A percentile compares a stretch with the other conserved stretches of the same genome.
phyloP scores from a whole-genome alignment of 306 rosid species.

The Vigna mungo region DNA sequence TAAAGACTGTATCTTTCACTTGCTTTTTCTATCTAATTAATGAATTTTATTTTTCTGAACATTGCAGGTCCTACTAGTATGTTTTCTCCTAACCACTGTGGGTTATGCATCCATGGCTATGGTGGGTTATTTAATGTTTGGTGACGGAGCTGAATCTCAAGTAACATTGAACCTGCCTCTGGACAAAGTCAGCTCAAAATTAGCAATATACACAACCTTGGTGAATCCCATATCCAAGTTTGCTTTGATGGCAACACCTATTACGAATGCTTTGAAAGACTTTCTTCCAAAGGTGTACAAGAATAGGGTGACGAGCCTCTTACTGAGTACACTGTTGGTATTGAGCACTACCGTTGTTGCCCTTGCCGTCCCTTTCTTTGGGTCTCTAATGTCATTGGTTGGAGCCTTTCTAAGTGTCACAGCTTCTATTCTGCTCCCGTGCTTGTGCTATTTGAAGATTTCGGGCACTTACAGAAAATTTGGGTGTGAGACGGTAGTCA shows the following conservation, averaged over 20 bases:
- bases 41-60: background rate
- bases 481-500: constrained; percentile 42
- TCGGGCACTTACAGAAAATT: constrained; percentile 51
- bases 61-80: constrained; percentile 66
- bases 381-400: constrained; percentile 65
- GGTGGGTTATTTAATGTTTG: constrained; percentile 76
- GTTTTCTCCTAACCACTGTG: constrained; percentile 62
- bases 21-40: background rate
- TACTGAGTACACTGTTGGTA: constrained; percentile 51
- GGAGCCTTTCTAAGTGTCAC: constrained; percentile 73
- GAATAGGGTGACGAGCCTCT: constrained; percentile 43
- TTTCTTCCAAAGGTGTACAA: constrained; percentile 48
- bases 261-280: constrained; percentile 59
- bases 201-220: constrained; percentile 76
- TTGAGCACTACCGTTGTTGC: constrained; percentile 61
- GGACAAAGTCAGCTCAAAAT: constrained; percentile 58
- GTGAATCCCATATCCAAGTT: constrained; percentile 77
- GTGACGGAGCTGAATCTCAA: constrained; percentile 63
- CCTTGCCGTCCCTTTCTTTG: constrained; percentile 59
- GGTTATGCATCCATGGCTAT: constrained; percentile 79
- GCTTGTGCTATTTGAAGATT: constrained; percentile 73
- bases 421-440: constrained; percentile 71
- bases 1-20: background rate
- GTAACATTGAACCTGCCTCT: constrained; percentile 71
- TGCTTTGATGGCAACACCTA: constrained; percentile 76